Conservation (phyloP, 305 asterid species). For the Fraxinus xanthoxyloides region DNA sequence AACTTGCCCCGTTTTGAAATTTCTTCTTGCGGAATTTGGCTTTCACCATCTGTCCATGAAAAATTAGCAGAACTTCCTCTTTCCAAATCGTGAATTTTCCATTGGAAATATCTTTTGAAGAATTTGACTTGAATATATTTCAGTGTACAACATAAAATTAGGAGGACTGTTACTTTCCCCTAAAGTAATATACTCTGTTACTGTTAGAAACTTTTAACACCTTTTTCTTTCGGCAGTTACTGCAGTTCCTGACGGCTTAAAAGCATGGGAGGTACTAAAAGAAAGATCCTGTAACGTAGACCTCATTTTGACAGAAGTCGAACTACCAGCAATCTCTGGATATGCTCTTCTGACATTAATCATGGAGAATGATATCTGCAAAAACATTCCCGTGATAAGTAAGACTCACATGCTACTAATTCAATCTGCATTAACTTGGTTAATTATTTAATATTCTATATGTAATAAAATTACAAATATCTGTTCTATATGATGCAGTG, state of each 20-base stretch:
- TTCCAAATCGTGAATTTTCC: not conserved
- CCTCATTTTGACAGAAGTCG: constrained; percentile 89
- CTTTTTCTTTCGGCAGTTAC: constrained; percentile 52
- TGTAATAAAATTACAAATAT: not conserved
- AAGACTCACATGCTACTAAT: constrained; percentile 19
- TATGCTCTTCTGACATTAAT: constrained; percentile 82
- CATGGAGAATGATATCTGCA: constrained; percentile 84
- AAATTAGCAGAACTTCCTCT: not conserved
- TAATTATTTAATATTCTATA: not conserved
- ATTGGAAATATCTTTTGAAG: not conserved
- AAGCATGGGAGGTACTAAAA: constrained; percentile 89
- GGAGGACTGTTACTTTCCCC: not conserved
- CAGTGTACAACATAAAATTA: not conserved
- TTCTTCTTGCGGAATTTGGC: not conserved
- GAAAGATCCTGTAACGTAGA: constrained; percentile 60
- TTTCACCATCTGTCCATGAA: not conserved
- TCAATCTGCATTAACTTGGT: not conserved
- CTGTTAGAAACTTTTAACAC: not conserved
- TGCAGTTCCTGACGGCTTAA: constrained; percentile 83
- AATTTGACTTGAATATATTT: not conserved
- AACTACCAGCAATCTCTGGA: constrained; percentile 86
- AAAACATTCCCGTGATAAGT: constrained; percentile 92
- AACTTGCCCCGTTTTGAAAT: not conserved
- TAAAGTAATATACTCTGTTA: too few species aligned
- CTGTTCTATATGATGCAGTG: constrained; percentile 50